These are phyloP conservation scores for Albifimbria verrucaria DNA, from an alignment of 2,329 filamentous ascomycete species.

Conservation along the genomic window DNA sequence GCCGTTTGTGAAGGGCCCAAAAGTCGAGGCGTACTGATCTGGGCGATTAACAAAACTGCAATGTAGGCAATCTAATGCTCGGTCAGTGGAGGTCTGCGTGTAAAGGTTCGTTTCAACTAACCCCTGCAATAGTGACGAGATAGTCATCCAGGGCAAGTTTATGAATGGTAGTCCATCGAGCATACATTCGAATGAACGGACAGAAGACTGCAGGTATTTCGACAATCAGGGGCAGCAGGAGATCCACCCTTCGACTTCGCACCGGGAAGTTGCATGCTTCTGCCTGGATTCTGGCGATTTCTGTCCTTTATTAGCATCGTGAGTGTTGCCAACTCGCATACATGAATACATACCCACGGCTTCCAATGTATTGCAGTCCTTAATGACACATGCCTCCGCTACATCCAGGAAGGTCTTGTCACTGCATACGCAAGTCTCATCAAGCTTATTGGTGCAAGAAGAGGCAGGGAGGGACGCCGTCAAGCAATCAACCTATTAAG, in stretches of 20 bases:
- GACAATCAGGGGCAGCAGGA: slow-evolving; percentile 32
- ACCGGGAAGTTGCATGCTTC: slow-evolving; percentile 26
- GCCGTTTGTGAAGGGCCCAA: too few relatives aligned
- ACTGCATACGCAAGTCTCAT: not conserved
- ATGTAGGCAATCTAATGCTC: slow-evolving; percentile 7
- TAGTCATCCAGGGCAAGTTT: slow-evolving; percentile 36
- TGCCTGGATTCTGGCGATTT: slow-evolving; percentile 27
- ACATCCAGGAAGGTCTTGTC: not conserved
- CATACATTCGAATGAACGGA: slow-evolving; percentile 33
- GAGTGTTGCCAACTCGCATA: slow-evolving; percentile 4
- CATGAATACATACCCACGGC: slow-evolving; percentile 12
- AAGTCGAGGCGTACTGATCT: not conserved
- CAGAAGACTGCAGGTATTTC: slow-evolving; percentile 30
- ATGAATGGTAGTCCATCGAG: slow-evolving; percentile 27
- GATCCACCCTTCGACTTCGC: slow-evolving; percentile 25
- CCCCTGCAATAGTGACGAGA: slow-evolving; percentile 31
- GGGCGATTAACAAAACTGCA: not conserved
- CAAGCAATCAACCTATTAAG: not conserved
- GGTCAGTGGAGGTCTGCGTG: not conserved
- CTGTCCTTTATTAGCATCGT: slow-evolving; percentile 5
- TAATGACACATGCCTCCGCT: not conserved
- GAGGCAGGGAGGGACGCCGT: not conserved
- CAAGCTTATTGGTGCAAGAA: not conserved
- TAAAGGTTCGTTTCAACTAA: slow-evolving; percentile 12
- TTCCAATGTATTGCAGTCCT: slow-evolving; percentile 14